Evolutionary conservation across 495 filamentous ascomycete species (phyloP), one percentile per base, ranked within the genome.

Genomic region (Paragyromitra xinjiangensis): DNA sequence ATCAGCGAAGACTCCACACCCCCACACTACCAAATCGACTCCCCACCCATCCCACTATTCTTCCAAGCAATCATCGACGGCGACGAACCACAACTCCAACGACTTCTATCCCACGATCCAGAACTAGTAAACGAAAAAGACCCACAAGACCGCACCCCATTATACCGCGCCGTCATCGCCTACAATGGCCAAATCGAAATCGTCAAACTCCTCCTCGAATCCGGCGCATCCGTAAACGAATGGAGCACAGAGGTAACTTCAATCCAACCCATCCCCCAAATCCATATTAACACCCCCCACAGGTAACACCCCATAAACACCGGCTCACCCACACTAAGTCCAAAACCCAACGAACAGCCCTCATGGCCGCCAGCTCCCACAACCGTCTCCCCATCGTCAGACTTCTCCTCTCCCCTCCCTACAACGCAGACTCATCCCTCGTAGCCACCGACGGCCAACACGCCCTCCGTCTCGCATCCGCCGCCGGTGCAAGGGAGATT

Each of bases 401-500:
- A 0, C 58, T 79, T 8, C 70, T 83, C 1, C 63, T 83, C 14
- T 67, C 71, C 26, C 62, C 73, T 6, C 70, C 76, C 0, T 82
- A 79, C 51, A 70, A 73, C 24, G 82, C 82, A 16, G 68, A 82
- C 71, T 53, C 80, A 6, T 34, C 63, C 12, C 56, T 83, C 19
- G 67, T 82, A 1, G 82, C 82, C 6, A 79, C 81, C 9, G 82
- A 83, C 29, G 82, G 82, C 6, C 76, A 81, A 19, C 75, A 78
- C 51, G 82, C 82, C 2, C 65, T 83, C 11, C 81, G 82, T 0
- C 71, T 83, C 1, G 82, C 82, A 0, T 72, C 77, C 2, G 39
- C 19, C 1, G 55, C 63, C 5, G 62, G 77, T 0, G 73, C 79
- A 50, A 53, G 79, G 5, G 82, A 82, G 42, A 76, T 83, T 34